Conservation (phyloP, 2,329 filamentous ascomycete genomes). For the Aaosphaeria arxii region DNA sequence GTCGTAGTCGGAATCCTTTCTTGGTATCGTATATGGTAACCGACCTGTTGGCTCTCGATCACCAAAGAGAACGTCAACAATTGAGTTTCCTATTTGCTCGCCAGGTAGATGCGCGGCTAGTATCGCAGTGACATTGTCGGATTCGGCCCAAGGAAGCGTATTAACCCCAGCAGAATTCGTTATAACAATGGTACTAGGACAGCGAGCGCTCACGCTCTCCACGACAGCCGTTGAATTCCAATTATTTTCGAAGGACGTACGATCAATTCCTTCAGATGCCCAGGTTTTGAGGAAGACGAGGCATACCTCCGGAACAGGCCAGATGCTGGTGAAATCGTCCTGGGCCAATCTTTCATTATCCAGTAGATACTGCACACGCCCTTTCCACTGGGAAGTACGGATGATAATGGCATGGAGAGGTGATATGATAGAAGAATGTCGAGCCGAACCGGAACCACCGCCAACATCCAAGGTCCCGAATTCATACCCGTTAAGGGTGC, state of each 20-base stretch:
- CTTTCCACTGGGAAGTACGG: constrained; percentile 18
- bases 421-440: constrained; percentile 37
- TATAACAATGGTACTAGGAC: constrained; percentile 51
- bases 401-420: constrained; percentile 42
- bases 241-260: constrained; percentile 37
- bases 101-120: constrained; percentile 40
- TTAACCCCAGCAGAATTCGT: constrained; percentile 40
- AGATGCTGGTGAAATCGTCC: constrained; percentile 17
- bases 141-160: constrained; percentile 38
- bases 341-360: constrained; percentile 31
- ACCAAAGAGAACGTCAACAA: constrained; percentile 61
- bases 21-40: constrained; percentile 82
- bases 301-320: constrained; percentile 42
- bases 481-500: constrained; percentile 24
- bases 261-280: constrained; percentile 45
- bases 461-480: constrained; percentile 44
- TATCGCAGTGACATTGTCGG: constrained; percentile 41
- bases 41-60: constrained; percentile 73
- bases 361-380: constrained; percentile 47
- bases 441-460: constrained; percentile 42
- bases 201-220: constrained; percentile 40
- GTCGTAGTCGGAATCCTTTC: constrained; percentile 63
- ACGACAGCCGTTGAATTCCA: constrained; percentile 42
- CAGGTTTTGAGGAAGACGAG: constrained; percentile 58
- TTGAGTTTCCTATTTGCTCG: constrained; percentile 38